Conservation (phyloP, 1,284 basidiomycete genomes). For the Sanghuangporus baumii region DNA sequence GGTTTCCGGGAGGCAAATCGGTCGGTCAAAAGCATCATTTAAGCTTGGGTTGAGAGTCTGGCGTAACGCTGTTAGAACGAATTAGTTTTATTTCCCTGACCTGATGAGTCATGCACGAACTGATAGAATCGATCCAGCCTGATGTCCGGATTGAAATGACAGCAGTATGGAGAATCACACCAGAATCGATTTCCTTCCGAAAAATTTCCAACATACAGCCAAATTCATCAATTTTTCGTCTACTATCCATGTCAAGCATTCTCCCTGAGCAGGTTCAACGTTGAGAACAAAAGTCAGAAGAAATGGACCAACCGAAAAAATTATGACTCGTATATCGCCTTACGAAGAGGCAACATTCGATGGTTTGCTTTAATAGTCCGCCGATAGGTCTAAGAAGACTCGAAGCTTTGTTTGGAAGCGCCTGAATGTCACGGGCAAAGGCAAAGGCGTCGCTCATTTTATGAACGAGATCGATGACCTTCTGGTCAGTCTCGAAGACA, state of each 20-base stretch:
- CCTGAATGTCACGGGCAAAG: slow-evolving; percentile 1
- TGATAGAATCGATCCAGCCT: background rate
- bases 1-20: slow-evolving; percentile 10
- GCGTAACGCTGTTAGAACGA: background rate
- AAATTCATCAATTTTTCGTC: background rate
- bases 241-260: background rate
- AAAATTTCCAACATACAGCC: background rate
- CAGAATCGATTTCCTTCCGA: background rate
- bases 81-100: background rate
- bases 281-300: background rate
- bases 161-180: background rate
- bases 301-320: slow-evolving; percentile 5
- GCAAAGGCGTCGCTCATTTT: slow-evolving; percentile 3
- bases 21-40: slow-evolving; percentile 4
- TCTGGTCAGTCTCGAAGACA: slow-evolving; percentile 12
- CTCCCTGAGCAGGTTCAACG: background rate
- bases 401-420: slow-evolving; percentile 1
- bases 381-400: background rate
- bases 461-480: slow-evolving; percentile 5
- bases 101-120: background rate
- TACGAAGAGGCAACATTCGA: slow-evolving; percentile 14
- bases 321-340: slow-evolving; percentile 4
- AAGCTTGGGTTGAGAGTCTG: background rate
- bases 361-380: slow-evolving; percentile 7
- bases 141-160: background rate